Conservation (phyloP, 768 basidiomycete species). For the Royoungia palumana region DNA sequence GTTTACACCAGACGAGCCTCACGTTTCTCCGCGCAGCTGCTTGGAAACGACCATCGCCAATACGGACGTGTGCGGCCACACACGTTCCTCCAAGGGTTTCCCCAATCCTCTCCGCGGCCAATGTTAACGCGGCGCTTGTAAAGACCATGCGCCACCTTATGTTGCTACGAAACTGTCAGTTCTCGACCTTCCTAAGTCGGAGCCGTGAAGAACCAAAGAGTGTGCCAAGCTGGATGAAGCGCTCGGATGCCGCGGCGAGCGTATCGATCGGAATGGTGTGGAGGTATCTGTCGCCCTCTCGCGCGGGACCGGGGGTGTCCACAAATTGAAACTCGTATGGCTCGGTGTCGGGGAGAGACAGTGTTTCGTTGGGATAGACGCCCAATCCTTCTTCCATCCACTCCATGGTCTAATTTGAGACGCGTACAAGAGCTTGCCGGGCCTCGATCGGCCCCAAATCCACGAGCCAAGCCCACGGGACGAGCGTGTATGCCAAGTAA, state of each 20-base stretch:
- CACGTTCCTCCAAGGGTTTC: slow-evolving; percentile 45
- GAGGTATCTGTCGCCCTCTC: slow-evolving; percentile 13
- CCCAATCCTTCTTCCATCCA: slow-evolving; percentile 19
- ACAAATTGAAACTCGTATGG: slow-evolving; percentile 46
- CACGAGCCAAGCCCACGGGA: slow-evolving; percentile 72
- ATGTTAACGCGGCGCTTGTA: slow-evolving; percentile 44
- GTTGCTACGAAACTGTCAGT: slow-evolving; percentile 23
- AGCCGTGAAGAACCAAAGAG: slow-evolving; percentile 76
- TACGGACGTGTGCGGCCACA: slow-evolving; percentile 62
- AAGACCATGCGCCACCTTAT: slow-evolving; percentile 53
- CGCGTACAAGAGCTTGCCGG: slow-evolving; percentile 43
- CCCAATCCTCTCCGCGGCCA: slow-evolving; percentile 43
- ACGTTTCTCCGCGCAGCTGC: slow-evolving; percentile 39
- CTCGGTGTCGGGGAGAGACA: slow-evolving; percentile 46
- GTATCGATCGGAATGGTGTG: slow-evolving; percentile 4
- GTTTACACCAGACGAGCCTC: too few species aligned
- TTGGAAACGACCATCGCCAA: slow-evolving; percentile 66
- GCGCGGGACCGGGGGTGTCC: slow-evolving; percentile 9
- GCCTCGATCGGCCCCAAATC: slow-evolving; percentile 42
- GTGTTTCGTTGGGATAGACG: slow-evolving; percentile 39
- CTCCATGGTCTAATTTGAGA: slow-evolving; percentile 46
- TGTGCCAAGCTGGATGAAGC: slow-evolving; percentile 66
- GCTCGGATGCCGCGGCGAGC: slow-evolving; percentile 28
- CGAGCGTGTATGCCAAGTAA: slow-evolving; percentile 56
- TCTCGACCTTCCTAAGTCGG: slow-evolving; percentile 40